These are phyloP conservation scores for Tarenaya hassleriana DNA, from an alignment of 345 rosid species.

Conservation along the genomic window DNA sequence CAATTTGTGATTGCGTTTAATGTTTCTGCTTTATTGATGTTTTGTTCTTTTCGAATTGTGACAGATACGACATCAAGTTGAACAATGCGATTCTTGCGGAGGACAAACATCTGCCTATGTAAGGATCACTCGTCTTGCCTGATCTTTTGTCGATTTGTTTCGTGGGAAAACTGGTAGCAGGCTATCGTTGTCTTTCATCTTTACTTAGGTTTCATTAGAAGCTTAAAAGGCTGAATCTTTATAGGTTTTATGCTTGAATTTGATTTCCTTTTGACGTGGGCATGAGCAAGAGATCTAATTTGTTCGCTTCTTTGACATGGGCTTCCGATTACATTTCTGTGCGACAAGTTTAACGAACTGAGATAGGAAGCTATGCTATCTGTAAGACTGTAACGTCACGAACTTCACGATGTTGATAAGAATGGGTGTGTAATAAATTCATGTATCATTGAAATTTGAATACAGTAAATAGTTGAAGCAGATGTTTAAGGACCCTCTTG, in stretches of 20 bases:
- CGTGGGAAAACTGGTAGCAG: not conserved
- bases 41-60: not conserved
- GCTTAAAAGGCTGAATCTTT: not conserved
- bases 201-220: not conserved
- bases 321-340: too few relatives aligned
- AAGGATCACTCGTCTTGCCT: slow-evolving; percentile 19
- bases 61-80: slow-evolving; percentile 75
- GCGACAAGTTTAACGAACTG: too few relatives aligned
- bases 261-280: not conserved
- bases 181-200: too few relatives aligned
- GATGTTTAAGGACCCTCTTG: too few relatives aligned
- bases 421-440: too few relatives aligned
- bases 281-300: not conserved
- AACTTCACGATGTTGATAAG: too few relatives aligned
- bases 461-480: too few relatives aligned
- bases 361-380: too few relatives aligned
- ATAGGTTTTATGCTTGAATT: not conserved
- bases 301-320: too few relatives aligned
- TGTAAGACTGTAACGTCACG: too few relatives aligned
- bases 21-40: not conserved
- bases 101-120: slow-evolving; percentile 92
- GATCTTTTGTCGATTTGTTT: not conserved
- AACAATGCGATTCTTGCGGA: slow-evolving; percentile 94
- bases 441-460: too few relatives aligned
- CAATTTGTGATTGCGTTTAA: too few relatives aligned